A percentile compares a stretch with the other conserved stretches of the same genome.
Conservation (phyloP, 805 yeast species). For the Barnettozyma vustinii region DNA sequence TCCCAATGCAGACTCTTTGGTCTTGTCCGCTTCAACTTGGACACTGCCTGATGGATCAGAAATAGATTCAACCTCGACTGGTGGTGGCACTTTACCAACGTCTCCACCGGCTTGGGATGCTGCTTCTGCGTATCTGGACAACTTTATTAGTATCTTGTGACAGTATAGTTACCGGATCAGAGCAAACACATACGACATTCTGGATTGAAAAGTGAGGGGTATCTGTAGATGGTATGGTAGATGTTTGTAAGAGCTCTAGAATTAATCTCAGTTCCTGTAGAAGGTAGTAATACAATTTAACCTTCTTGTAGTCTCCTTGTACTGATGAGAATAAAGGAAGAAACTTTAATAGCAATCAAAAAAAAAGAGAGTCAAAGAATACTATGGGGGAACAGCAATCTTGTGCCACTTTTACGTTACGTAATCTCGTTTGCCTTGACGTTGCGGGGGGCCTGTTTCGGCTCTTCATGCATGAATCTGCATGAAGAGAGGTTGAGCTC, state of each 20-base stretch:
- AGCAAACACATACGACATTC: background rate
- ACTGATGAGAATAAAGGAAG: background rate
- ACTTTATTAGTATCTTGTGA: constrained; percentile 2
- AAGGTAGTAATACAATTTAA: background rate
- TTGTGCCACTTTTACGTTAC: too few relatives aligned
- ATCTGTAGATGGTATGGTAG: background rate
- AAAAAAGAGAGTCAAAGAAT: background rate
- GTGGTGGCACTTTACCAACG: constrained; percentile 9
- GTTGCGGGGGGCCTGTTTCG: too few relatives aligned
- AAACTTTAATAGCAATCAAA: background rate
- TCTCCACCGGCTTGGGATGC: constrained; percentile 8
- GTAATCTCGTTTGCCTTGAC: too few relatives aligned
- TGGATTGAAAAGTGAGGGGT: background rate
- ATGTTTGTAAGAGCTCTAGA: background rate
- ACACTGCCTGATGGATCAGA: constrained; percentile 20
- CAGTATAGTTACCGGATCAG: background rate
- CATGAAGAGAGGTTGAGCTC: too few relatives aligned
- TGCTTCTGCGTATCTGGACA: constrained; percentile 12
- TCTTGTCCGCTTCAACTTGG: constrained; percentile 15
- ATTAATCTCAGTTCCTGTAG: background rate
- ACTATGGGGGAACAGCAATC: background rate
- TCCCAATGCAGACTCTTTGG: constrained; percentile 15
- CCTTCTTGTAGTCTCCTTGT: background rate
- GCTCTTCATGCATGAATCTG: background rate
- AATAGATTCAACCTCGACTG: constrained; percentile 7